A percentile compares a stretch with the other conserved stretches of the same genome.
phyloP scores from a whole-genome alignment of 371 early-diverging fungal species.

The Chytridiales sp. region DNA sequence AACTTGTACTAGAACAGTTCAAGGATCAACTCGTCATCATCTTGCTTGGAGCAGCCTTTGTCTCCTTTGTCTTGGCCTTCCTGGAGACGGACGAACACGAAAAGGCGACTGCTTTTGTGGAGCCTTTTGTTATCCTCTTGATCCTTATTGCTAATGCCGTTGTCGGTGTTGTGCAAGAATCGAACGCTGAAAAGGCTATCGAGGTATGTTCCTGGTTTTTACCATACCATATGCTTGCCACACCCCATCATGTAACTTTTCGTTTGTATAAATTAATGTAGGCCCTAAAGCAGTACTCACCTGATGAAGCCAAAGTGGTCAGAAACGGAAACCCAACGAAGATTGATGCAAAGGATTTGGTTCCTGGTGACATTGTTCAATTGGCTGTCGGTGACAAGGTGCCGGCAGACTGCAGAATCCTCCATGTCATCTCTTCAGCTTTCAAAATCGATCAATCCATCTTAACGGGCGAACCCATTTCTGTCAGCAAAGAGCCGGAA shows the following conservation, averaged over 20 bases:
- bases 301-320: slow-evolving; percentile 90
- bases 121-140: slow-evolving; percentile 93
- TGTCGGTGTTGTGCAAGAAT: slow-evolving; percentile 95
- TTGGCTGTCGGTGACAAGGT: slow-evolving; percentile 92
- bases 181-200: slow-evolving; percentile 95
- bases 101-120: slow-evolving; percentile 84
- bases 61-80: slow-evolving; percentile 90
- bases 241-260: background rate
- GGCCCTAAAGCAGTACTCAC: slow-evolving; percentile 91
- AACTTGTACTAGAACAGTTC: slow-evolving; percentile 93
- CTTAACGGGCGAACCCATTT: slow-evolving; percentile 95
- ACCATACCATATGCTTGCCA: background rate
- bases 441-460: slow-evolving; percentile 94
- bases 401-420: slow-evolving; percentile 91
- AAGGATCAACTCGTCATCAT: slow-evolving; percentile 96
- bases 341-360: slow-evolving; percentile 77
- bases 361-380: slow-evolving; percentile 95
- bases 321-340: slow-evolving; percentile 70
- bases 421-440: slow-evolving; percentile 72
- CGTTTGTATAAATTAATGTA: too few relatives aligned
- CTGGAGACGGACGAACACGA: slow-evolving; percentile 72
- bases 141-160: slow-evolving; percentile 96
- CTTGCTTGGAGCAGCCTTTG: slow-evolving; percentile 82
- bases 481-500: slow-evolving; percentile 77
- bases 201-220: slow-evolving; percentile 54